A percentile compares a stretch with the other conserved stretches of the same genome.
phyloP scores from a whole-genome alignment of 495 filamentous ascomycete genomes.

The Achaetomiella virescens region DNA sequence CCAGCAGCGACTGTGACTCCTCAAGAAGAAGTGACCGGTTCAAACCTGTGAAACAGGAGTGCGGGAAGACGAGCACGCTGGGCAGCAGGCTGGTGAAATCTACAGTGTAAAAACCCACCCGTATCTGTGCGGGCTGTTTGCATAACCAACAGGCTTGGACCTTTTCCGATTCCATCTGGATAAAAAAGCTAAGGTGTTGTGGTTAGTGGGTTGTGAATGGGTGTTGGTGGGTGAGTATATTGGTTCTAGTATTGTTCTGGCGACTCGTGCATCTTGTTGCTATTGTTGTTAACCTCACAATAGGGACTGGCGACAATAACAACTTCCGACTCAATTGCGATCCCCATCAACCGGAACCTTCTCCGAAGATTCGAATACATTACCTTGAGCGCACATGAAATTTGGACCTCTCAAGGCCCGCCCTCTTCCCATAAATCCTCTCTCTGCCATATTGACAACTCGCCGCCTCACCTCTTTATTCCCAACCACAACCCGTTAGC shows the following conservation, averaged over 20 bases:
- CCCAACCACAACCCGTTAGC: background rate
- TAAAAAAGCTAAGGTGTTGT: background rate
- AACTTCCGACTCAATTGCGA: background rate
- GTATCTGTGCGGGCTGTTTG: too few species aligned
- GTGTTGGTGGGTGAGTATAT: background rate
- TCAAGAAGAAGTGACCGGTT: too few species aligned
- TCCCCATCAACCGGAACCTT: background rate
- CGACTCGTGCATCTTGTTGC: background rate
- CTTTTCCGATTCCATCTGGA: background rate
- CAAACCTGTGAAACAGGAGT: too few species aligned
- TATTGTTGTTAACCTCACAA: constrained; percentile 8
- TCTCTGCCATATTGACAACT: background rate
- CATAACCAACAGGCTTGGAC: too few species aligned
- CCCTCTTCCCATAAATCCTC: background rate
- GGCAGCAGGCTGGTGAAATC: too few species aligned
- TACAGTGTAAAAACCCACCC: too few species aligned
- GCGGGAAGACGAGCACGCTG: too few species aligned
- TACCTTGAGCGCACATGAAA: background rate
- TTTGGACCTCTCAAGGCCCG: background rate
- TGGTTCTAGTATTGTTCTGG: background rate
- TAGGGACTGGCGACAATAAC: constrained; percentile 2
- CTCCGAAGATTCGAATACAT: background rate
- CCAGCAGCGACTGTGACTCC: too few species aligned
- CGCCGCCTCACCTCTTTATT: background rate
- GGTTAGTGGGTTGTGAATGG: background rate